Percentiles rank a stretch among this genome's conserved stretches.
These are phyloP conservation scores for Neospora caninum DNA, from an alignment of 169 alveolate genomes.

Conservation along the genomic window DNA sequence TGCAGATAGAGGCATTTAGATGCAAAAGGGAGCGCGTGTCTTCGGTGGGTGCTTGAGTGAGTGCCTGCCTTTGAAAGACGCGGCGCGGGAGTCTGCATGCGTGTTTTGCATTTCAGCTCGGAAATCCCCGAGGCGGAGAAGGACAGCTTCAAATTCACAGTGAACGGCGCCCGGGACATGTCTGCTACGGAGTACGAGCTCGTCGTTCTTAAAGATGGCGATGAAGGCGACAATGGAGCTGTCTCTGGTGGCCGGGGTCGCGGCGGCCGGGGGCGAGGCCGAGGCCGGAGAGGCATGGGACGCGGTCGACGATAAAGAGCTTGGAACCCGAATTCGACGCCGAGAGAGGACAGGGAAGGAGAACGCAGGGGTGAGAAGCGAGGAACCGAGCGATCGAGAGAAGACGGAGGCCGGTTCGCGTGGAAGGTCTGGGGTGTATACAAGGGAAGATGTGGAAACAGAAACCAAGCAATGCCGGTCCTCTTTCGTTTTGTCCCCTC, in stretches of 20 bases:
- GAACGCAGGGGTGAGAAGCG: background rate
- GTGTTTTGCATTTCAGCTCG: background rate
- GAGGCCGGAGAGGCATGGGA: background rate
- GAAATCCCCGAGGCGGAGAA: constrained; percentile 1
- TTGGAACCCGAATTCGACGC: background rate
- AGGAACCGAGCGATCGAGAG: background rate
- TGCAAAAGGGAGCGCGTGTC: too few species aligned
- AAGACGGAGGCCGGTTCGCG: too few species aligned
- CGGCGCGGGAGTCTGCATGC: background rate
- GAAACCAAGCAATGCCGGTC: too few species aligned
- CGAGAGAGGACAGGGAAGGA: background rate
- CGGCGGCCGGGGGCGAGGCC: constrained; percentile 26
- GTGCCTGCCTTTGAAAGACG: background rate
- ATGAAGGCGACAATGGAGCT: background rate
- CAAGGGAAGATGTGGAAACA: too few species aligned
- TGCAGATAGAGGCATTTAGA: too few species aligned
- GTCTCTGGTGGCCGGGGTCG: background rate
- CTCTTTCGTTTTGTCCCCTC: too few species aligned
- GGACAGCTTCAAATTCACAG: background rate
- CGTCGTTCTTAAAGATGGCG: background rate
- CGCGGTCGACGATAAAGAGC: background rate
- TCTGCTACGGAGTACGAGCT: constrained; percentile 20
- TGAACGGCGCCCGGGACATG: background rate
- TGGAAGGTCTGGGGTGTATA: too few species aligned
- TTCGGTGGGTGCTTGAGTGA: background rate